Evolutionary conservation across 495 filamentous ascomycete species (phyloP), one percentile per base, ranked within the genome.

Genomic region (Cercophora samala): DNA sequence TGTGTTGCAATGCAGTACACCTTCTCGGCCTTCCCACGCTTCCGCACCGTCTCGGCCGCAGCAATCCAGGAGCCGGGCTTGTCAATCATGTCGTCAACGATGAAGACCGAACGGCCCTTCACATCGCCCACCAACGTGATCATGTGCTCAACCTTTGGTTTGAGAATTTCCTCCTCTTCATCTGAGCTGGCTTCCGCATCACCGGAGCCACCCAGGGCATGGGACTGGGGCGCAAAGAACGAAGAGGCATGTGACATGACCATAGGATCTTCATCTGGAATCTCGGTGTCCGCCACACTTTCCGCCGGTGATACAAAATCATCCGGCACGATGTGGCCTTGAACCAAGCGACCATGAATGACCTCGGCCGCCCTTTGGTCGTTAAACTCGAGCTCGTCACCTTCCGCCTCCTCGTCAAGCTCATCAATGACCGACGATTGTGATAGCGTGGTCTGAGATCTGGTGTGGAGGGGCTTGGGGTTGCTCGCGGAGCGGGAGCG

Each of bases 41-140:
- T 97, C 63, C 96, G 91, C 1, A 97, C 93, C 8, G 94, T 97
- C 81, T 99, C 95, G 11, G 95, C 95, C n/a, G 95, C 95, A 9
- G 94, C 95, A 71, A 98, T 95, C 95, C 95, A 99, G 21, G 92
- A 96, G 22, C 91, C 92, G 26, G 92, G 88, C 77, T 96, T 97
- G 81, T 99, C 95, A 71, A 99, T 97, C 91, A 99, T 97, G 78
- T 99, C 95, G 80, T 99, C 95, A 60, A 99, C 90, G 67, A 99
- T 90, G 77, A 99, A 89, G 51, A 97, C 95, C 2, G 91, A 87
- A 64, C 89, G 87, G 76, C 90, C 87, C 70, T 86, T 87, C 63
- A 99, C 95, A 69, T 98, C 91, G 66, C 95, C 95, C 37, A 99
- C 96, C 62, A 99, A 82, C 2, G 95, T 99, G 71, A 98, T 93